Base-by-base conservation (phyloP, 495 filamentous ascomycete species). In the Talaromyces borbonicus region DNA sequence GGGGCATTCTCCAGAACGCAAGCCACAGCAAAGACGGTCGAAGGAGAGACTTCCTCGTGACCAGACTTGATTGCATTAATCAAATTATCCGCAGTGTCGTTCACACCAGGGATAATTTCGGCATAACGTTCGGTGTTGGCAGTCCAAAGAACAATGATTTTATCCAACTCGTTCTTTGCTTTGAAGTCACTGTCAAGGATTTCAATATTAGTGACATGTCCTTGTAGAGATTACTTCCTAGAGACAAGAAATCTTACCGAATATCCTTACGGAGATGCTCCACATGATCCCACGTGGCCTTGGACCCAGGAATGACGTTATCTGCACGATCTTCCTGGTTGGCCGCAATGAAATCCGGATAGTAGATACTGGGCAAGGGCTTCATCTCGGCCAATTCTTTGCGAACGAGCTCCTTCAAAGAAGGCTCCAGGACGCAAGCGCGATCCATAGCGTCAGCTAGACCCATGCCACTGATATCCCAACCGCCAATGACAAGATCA, bases 121-220 rank as follows among this genome's bases (percentile, higher is more conserved):
- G 92, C 85, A 60, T 84, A 98, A 49, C 92, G 89, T 72, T 98
- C 92, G 8, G 92, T 98, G 74, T 97, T 98, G 63, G 92, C 92
- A 23, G 93, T 98, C 92, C 92, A 98, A 71, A 87, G 87, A 46
- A 98, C 83, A 54, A 98, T 86, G 54, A 98, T 86, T 72, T 95
- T 96, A 72, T 97, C 92, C 38, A 98, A 77, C 52, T 66, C 72
- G 60, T 97, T 83, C 51, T 73, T 66, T 42, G 78, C 72, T 77
- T 98, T 97, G 77, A 98, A 98, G 48, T 95, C 81, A 47, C 87
- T 86, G 50, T 47, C 31, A 22, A 30, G 19, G 38, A 4, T 3
- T 8, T 11, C 22, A 4, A n/a, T n/a, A 22, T 38, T 38, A 38
- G 35, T 23, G n/a, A 9, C 8, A 15, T 38, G 8, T 16, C n/a